Conservation (phyloP, 2,329 filamentous ascomycete species). For the Microsporum audouinii region DNA sequence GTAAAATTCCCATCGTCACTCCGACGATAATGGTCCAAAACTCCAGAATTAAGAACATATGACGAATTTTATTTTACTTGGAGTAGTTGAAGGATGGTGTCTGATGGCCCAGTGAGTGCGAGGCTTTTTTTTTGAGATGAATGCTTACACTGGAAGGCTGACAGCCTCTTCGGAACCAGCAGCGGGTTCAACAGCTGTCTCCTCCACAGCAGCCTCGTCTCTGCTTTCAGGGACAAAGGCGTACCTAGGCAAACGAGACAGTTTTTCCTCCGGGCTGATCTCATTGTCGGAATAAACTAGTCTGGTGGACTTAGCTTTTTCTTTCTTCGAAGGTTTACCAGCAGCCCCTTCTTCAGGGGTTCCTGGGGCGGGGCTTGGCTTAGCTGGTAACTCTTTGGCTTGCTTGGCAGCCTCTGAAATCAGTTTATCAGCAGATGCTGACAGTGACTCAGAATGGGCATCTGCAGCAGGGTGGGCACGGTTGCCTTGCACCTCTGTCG, state of each 20-base stretch:
- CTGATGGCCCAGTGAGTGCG: conserved; percentile 11
- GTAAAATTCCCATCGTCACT: neutral
- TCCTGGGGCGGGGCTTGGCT: conserved; percentile 22
- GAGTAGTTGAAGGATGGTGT: conserved; percentile 14
- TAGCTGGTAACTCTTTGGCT: conserved; percentile 30
- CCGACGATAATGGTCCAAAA: neutral
- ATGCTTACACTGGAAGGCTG: conserved; percentile 14
- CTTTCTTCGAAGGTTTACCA: conserved; percentile 55
- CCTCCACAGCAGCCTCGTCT: conserved; percentile 27
- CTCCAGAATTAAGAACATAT: conserved; percentile 2
- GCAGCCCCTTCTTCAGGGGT: conserved; percentile 22
- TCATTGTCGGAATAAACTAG: conserved; percentile 76
- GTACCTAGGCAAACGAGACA: conserved; percentile 68
- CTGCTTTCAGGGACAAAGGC: conserved; percentile 46
- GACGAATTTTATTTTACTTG: conserved; percentile 5
- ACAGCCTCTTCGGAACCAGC: conserved; percentile 27
- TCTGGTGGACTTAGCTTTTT: conserved; percentile 50
- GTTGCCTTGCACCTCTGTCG: conserved; percentile 13
- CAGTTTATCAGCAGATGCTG: conserved; percentile 41
- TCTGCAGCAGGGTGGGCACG: conserved; percentile 18
- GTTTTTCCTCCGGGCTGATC: conserved; percentile 76
- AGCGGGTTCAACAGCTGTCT: conserved; percentile 25
- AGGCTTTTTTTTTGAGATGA: neutral
- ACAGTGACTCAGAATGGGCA: conserved; percentile 24
- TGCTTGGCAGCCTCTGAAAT: conserved; percentile 40